Evolutionary conservation across 495 filamentous ascomycete genomes (phyloP).

Genomic region (Aspergillus leporis): DNA sequence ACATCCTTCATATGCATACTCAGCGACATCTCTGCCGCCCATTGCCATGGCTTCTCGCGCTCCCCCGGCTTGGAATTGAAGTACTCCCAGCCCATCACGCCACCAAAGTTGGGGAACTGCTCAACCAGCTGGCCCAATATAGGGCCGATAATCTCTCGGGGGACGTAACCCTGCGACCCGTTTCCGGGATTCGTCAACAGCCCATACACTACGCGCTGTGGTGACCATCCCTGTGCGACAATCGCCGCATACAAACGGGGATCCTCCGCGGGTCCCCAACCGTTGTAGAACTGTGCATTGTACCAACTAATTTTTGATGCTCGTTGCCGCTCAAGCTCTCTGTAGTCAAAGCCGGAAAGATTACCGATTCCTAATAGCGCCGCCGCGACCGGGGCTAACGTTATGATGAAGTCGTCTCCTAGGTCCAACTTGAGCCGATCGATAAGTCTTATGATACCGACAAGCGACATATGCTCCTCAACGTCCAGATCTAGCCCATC

Average conservation of each 20-base stretch:
- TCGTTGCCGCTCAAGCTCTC: slow-evolving; percentile 60
- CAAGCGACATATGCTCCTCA: slow-evolving; percentile 72
- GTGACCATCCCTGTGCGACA: slow-evolving; percentile 61
- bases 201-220: slow-evolving; percentile 68
- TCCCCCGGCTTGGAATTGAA: slow-evolving; percentile 68
- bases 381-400: slow-evolving; percentile 75
- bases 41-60: slow-evolving; percentile 63
- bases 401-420: slow-evolving; percentile 69
- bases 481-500: slow-evolving; percentile 83
- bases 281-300: slow-evolving; percentile 83
- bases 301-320: slow-evolving; percentile 74
- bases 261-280: slow-evolving; percentile 66
- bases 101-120: slow-evolving; percentile 66
- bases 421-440: slow-evolving; percentile 71
- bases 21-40: slow-evolving; percentile 61
- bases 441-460: slow-evolving; percentile 70
- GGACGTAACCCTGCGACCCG: slow-evolving; percentile 60
- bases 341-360: slow-evolving; percentile 76
- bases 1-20: slow-evolving; percentile 50
- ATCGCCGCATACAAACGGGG: slow-evolving; percentile 64
- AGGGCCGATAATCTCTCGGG: slow-evolving; percentile 44
- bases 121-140: slow-evolving; percentile 47
- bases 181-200: slow-evolving; percentile 70
- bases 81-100: slow-evolving; percentile 88
- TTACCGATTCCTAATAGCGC: slow-evolving; percentile 62